Base-by-base conservation (phyloP, 2,329 filamentous ascomycete genomes). In the Sarocladium kiliense region DNA sequence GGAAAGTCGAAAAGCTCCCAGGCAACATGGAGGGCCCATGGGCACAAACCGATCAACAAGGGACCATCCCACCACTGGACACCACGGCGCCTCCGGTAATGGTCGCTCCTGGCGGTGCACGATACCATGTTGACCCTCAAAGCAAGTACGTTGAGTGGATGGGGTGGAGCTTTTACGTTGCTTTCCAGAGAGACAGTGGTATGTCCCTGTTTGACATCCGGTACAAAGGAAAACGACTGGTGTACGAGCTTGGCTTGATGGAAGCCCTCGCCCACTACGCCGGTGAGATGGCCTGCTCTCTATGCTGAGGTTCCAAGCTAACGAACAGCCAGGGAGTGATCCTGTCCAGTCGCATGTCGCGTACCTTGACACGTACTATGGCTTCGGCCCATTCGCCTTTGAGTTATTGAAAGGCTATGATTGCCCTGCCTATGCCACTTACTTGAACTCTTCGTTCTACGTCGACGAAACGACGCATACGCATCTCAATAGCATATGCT, bases 161-260 rank as follows among this genome's bases (percentile, higher is more conserved):
- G 54, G 80, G 57, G 45, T 61, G 45, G 77, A 82, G 60, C 68
- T 84, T 84, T 61, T 83, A 76, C 60, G 66, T 81, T n/a, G 69
- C 68, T 2, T 78, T 79, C 51, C 71, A 68, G 1, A 67, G 71
- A 9, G 77, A 80, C 56, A 71, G 71, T 0, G 80, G 79, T 0
- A 67, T 83, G 54, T 54, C 55, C 27, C 66, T 84, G 0, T 76
- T 75, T 60, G 74, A 84, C 57, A 74, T 84, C 44, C 66, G 70
- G 18, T 81, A 76, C 69, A 78, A 80, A 60, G 78, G 77, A n/a
- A 71, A 80, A 57, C 69, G 78, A 6, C 64, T 84, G 6, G 66
- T 84, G 11, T 84, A 82, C 56, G 80, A 84, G 60, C 68, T 84
- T 5, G 73, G 74, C 2, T 65, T 82, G 1, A 75, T 81, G 62